Evolutionary conservation across 768 basidiomycete species (phyloP), one percentile per base, ranked within the genome.

Genomic region (Calocybe cyanea): DNA sequence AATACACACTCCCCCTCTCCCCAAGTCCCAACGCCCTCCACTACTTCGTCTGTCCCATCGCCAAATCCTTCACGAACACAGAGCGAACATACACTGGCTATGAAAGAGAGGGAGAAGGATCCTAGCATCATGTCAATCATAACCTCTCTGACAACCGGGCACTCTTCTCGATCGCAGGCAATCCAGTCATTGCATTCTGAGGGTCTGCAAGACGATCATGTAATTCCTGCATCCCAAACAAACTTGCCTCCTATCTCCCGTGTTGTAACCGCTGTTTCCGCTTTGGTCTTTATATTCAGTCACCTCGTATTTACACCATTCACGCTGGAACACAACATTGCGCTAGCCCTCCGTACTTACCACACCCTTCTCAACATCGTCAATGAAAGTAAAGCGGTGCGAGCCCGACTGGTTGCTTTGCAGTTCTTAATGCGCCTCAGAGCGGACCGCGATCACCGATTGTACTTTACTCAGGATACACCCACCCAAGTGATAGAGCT

Each of bases 401-500:
- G 78, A 32, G 84, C 86, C 0, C 72, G 90, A 18, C 60, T 98
- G 14, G 70, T 80, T 10, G 73, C 85, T 3, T 69, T 98, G 15
- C 90, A 92, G 59, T 96, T 95, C 71, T 61, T 96, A 52, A 81
- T 93, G 71, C 81, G 91, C 11, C 70, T 98, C 15, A 76, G 95
- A 45, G 92, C 88, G 0, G 94, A 96, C 59, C 81, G 89, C 0
- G 87, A 93, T 54, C 95, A 99, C 58, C 75, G 85, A 9, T 57
- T 98, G 32, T 96, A 84, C 62, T 84, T 85, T 45, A 73, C 78
- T 15, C 66, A 74, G 35, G 85, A 87, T 51, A 65, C 71, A 1
- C 73, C 85, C 41, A 78, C 79, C 6, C 72, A 83, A 34, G 72
- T 81, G 21, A 54, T 62, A 4, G 71, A 72, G 35, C 77, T 92